Evolutionary conservation across 176 grass and related monocot genomes (phyloP).

Genomic region (Calamus simplicifolius): DNA sequence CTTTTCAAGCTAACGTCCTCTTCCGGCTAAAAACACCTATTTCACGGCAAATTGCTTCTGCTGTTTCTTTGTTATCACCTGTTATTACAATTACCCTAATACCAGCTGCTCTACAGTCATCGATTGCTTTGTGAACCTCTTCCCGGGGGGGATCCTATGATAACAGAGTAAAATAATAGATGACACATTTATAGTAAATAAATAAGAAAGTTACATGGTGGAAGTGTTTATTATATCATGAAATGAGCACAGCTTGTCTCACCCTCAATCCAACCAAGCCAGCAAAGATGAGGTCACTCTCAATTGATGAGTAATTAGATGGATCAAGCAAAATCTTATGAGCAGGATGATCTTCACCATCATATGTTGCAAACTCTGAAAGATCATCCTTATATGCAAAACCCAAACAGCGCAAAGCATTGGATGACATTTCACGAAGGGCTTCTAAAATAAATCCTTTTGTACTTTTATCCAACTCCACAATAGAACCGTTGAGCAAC

Average conservation of each 20-base stretch:
- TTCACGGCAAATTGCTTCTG: conserved; percentile 27
- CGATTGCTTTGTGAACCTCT: conserved; percentile 28
- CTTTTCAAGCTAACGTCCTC: conserved; percentile 22
- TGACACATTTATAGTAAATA: background rate
- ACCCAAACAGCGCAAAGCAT: conserved; percentile 30
- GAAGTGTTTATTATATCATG: no score
- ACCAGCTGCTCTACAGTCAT: conserved; percentile 20
- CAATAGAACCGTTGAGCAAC: conserved; percentile 28
- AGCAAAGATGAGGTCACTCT: conserved; percentile 28
- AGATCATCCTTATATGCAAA: conserved; percentile 33
- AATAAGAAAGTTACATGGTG: no score
- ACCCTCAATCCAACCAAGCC: conserved; percentile 33
- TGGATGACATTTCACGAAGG: conserved; percentile 25
- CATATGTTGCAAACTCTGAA: conserved; percentile 24
- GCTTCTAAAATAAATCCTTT: conserved; percentile 18
- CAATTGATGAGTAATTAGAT: conserved; percentile 29
- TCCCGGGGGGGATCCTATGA: conserved; percentile 30
- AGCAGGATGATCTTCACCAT: conserved; percentile 32
- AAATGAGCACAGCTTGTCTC: background rate
- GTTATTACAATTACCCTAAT: conserved; percentile 32
- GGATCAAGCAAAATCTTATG: conserved; percentile 28
- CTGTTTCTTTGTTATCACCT: conserved; percentile 32
- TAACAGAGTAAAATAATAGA: background rate
- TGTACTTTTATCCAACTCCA: conserved; percentile 7
- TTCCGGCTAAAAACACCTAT: conserved; percentile 25